Evolutionary conservation across 2,329 filamentous ascomycete species (phyloP).

Genomic region (Penicillium sp.): DNA sequence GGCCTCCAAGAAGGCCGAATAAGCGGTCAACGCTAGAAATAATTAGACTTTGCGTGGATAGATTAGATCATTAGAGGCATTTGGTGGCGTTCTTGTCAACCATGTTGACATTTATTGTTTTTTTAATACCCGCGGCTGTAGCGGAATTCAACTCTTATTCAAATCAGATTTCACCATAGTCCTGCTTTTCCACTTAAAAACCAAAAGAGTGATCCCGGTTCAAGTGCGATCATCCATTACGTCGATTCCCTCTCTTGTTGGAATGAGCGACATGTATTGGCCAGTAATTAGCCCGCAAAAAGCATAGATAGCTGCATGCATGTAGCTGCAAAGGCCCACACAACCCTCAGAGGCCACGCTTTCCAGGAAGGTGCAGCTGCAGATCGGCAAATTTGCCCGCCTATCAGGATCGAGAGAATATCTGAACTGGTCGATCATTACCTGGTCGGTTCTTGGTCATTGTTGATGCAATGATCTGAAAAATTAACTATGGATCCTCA

Average conservation of each 20-base stretch:
- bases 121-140: background rate
- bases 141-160: background rate
- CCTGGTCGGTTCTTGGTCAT: background rate
- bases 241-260: background rate
- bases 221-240: background rate
- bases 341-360: background rate
- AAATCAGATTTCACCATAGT: background rate
- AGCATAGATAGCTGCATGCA: background rate
- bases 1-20: conserved; percentile 24
- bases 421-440: background rate
- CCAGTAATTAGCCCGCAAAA: background rate
- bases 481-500: background rate
- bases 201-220: background rate
- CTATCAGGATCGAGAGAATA: background rate
- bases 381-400: background rate
- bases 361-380: background rate
- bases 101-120: background rate
- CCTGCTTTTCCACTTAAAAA: background rate
- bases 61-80: background rate
- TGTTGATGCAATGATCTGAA: background rate
- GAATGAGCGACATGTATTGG: background rate
- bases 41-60: background rate
- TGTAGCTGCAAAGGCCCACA: background rate
- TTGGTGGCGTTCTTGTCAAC: background rate
- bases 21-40: background rate